These are phyloP conservation scores for Trichoderma semiorbis DNA, from an alignment of 2,329 filamentous ascomycete genomes.

Conservation along the genomic window DNA sequence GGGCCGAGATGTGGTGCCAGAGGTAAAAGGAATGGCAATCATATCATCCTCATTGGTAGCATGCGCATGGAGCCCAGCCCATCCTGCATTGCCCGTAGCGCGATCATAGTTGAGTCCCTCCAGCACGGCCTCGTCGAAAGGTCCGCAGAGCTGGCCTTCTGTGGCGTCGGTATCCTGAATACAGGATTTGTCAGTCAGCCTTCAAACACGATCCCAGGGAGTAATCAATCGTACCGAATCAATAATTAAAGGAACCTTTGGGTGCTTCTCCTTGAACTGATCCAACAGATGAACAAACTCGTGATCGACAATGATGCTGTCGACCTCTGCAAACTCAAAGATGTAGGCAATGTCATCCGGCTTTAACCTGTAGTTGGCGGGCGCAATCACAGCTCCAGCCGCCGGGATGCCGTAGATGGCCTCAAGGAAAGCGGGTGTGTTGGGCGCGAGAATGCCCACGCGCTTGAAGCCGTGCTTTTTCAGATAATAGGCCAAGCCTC, in stretches of 20 bases:
- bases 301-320: conserved; percentile 79
- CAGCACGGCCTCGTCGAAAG: conserved; percentile 77
- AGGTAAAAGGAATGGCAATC: conserved; percentile 89
- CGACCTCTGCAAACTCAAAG: conserved; percentile 80
- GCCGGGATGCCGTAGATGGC: conserved; percentile 83
- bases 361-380: conserved; percentile 64
- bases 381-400: conserved; percentile 73
- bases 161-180: conserved; percentile 71
- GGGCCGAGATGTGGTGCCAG: conserved; percentile 83
- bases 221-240: conserved; percentile 51
- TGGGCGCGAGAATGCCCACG: conserved; percentile 83
- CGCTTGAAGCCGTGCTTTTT: conserved; percentile 68
- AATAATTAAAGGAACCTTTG: conserved; percentile 67
- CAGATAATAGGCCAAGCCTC: conserved; percentile 85
- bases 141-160: conserved; percentile 69
- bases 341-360: conserved; percentile 86
- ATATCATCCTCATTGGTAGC: conserved; percentile 72
- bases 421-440: conserved; percentile 93
- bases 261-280: conserved; percentile 58
- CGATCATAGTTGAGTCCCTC: conserved; percentile 74
- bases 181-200: background rate
- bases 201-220: background rate
- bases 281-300: conserved; percentile 74
- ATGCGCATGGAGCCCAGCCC: conserved; percentile 71
- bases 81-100: conserved; percentile 64